phyloP scores from a whole-genome alignment of 768 basidiomycete genomes.

The Leucocoprinus sp. region DNA sequence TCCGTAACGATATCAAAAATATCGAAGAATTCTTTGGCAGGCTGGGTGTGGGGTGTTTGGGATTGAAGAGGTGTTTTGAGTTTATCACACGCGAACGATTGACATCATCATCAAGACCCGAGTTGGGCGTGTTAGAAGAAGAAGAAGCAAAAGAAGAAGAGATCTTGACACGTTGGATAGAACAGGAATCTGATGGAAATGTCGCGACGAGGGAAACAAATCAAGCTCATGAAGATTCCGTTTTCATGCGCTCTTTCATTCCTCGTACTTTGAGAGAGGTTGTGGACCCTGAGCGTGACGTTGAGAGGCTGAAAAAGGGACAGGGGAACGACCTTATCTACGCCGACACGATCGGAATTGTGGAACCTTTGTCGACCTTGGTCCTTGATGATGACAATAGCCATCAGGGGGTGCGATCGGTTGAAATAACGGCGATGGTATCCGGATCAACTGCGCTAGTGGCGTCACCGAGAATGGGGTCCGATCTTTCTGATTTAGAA shows the following conservation, averaged over 20 bases:
- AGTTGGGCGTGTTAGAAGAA: slow-evolving; percentile 14
- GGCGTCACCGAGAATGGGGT: slow-evolving; percentile 1
- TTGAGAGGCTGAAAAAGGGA: slow-evolving; percentile 63
- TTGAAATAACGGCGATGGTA: slow-evolving; percentile 8
- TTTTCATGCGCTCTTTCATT: slow-evolving; percentile 89
- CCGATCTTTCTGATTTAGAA: slow-evolving; percentile 1
- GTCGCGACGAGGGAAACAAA: slow-evolving; percentile 20
- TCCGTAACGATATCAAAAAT: slow-evolving; percentile 87
- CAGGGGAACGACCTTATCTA: slow-evolving; percentile 77
- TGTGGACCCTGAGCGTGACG: slow-evolving; percentile 90
- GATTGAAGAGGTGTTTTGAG: slow-evolving; percentile 78
- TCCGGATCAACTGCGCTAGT: slow-evolving; percentile 7
- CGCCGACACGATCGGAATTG: slow-evolving; percentile 75
- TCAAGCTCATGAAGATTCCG: slow-evolving; percentile 78
- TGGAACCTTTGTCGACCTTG: slow-evolving; percentile 28
- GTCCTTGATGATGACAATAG: slow-evolving; percentile 5
- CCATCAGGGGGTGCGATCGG: slow-evolving; percentile 9
- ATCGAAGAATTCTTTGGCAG: slow-evolving; percentile 86
- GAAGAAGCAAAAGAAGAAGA: slow-evolving; percentile 25
- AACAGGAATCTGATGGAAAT: slow-evolving; percentile 19
- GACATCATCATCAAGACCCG: not conserved
- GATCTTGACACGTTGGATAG: slow-evolving; percentile 41
- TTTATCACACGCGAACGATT: slow-evolving; percentile 66
- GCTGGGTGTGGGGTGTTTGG: slow-evolving; percentile 68
- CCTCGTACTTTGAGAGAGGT: slow-evolving; percentile 89